Evolutionary conservation across 2,329 filamentous ascomycete genomes (phyloP).

Genomic region (Zalaria sp.): DNA sequence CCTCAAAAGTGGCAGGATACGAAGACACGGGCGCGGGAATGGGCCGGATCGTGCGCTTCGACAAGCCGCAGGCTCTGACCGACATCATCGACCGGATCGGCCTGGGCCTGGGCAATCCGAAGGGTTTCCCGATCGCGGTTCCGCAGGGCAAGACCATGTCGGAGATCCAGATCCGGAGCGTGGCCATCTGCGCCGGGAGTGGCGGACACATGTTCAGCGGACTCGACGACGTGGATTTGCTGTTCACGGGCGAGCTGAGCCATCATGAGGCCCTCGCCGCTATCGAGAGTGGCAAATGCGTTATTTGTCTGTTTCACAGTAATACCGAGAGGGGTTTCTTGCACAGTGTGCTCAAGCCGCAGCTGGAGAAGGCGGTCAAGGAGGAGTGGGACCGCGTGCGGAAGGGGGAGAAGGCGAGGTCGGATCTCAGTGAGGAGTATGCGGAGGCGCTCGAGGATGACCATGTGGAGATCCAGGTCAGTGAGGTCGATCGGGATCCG

Average conservation of each 20-base stretch:
- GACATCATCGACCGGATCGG: conserved; percentile 49
- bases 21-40: conserved; percentile 39
- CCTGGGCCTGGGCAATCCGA: conserved; percentile 50
- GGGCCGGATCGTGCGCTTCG: conserved; percentile 46
- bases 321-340: conserved; percentile 85
- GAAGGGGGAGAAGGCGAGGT: conserved; percentile 23
- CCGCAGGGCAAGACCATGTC: conserved; percentile 43
- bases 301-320: conserved; percentile 80
- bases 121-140: conserved; percentile 48
- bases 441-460: conserved; percentile 37
- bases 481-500: conserved; percentile 71
- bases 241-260: conserved; percentile 85
- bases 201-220: conserved; percentile 63
- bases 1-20: conserved; percentile 26
- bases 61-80: conserved; percentile 36
- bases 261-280: conserved; percentile 85
- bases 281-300: conserved; percentile 67
- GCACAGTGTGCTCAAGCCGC: conserved; percentile 51
- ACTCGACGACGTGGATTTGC: conserved; percentile 52
- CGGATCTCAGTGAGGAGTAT: conserved; percentile 22
- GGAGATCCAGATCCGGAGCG: conserved; percentile 46
- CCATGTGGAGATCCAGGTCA: conserved; percentile 54
- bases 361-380: conserved; percentile 46
- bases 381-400: conserved; percentile 39
- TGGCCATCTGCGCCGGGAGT: conserved; percentile 83